phyloP scores from a whole-genome alignment of 768 basidiomycete species.

The Lanmaoa rubissima region DNA sequence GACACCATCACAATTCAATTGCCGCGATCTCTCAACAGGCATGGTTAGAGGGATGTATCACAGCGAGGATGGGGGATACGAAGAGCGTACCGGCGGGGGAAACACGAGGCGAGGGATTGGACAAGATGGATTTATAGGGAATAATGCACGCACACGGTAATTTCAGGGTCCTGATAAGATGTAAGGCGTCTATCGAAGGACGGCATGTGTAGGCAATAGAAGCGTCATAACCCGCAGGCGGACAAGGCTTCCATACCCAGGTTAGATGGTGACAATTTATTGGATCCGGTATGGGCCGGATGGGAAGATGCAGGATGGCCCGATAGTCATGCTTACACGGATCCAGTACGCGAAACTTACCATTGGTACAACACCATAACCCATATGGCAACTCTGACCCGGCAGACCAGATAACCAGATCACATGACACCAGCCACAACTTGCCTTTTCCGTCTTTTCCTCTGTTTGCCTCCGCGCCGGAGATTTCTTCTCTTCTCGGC shows the following conservation, averaged over 20 bases:
- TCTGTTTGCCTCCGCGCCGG: slow-evolving; percentile 23
- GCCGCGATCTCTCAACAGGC: slow-evolving; percentile 47
- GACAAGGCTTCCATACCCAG: slow-evolving; percentile 27
- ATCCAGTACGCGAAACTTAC: slow-evolving; percentile 13
- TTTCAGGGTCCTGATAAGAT: slow-evolving; percentile 33
- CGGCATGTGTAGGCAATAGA: slow-evolving; percentile 33
- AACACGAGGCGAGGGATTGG: slow-evolving; percentile 24
- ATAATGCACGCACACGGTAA: slow-evolving; percentile 34
- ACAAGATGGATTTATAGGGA: slow-evolving; percentile 31
- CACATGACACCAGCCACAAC: slow-evolving; percentile 14
- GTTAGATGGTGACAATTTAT: slow-evolving; percentile 13
- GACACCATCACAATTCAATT: slow-evolving; percentile 31
- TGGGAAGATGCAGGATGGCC: slow-evolving; percentile 10
- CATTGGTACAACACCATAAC: slow-evolving; percentile 5
- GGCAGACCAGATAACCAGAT: background rate
- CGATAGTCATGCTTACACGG: slow-evolving; percentile 18
- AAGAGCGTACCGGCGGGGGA: slow-evolving; percentile 24
- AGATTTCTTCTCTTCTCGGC: slow-evolving; percentile 14
- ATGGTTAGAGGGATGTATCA: slow-evolving; percentile 35
- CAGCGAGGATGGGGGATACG: slow-evolving; percentile 13
- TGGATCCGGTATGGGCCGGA: slow-evolving; percentile 21
- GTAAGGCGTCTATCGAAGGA: slow-evolving; percentile 30
- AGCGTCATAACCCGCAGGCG: slow-evolving; percentile 19
- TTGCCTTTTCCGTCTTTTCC: slow-evolving; percentile 10
- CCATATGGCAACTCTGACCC: slow-evolving; percentile 22